Evolutionary conservation across 108 stramenopile genomes (phyloP).

Genomic region (Nitzschia sp.): DNA sequence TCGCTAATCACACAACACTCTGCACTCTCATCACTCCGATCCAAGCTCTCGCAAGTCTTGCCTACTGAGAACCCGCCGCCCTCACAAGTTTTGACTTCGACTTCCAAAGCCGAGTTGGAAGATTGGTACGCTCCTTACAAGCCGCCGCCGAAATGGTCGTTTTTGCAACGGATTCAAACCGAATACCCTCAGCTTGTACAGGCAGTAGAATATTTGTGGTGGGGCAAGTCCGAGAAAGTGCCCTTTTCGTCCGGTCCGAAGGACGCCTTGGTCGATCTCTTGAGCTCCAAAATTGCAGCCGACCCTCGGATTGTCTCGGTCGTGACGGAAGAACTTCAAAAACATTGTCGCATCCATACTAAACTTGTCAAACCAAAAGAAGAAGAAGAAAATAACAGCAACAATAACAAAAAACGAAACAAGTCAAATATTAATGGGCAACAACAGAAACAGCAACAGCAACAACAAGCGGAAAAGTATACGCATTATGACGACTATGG

Average conservation of each 20-base stretch:
- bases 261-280: conserved; percentile 32
- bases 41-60: conserved; percentile 36
- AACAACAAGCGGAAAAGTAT: too few relatives aligned
- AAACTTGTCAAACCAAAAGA: conserved; percentile 11
- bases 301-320: conserved; percentile 45
- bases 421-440: conserved; percentile 9
- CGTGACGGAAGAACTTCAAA: conserved; percentile 27
- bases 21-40: conserved; percentile 33
- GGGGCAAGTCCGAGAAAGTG: conserved; percentile 1
- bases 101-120: conserved; percentile 53
- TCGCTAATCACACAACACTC: conserved; percentile 37
- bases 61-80: not conserved
- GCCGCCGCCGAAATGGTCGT: conserved; percentile 57
- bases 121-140: conserved; percentile 66
- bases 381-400: not conserved
- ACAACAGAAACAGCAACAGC: too few relatives aligned
- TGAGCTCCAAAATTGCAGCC: conserved; percentile 55
- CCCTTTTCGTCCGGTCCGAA: conserved; percentile 25
- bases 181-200: conserved; percentile 50
- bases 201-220: conserved; percentile 48
- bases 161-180: too few relatives aligned
- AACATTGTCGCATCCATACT: conserved; percentile 40
- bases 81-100: conserved; percentile 37
- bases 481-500: conserved; percentile 50
- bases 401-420: conserved; percentile 5